These are phyloP conservation scores for Mycena sp. DNA, from an alignment of 1,284 basidiomycete genomes.

Conservation along the genomic window DNA sequence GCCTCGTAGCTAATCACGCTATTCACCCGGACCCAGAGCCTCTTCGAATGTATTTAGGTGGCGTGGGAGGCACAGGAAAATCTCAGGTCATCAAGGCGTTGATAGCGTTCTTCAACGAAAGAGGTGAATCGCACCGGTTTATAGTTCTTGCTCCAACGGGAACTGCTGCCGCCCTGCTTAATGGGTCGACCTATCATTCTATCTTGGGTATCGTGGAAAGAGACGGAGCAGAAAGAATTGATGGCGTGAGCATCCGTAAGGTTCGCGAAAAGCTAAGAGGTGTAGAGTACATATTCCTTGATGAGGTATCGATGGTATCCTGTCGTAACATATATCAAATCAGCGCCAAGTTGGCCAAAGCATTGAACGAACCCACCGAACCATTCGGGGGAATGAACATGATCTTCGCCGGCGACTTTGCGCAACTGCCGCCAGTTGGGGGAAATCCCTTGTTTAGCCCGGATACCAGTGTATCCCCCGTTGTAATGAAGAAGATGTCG, in stretches of 20 bases:
- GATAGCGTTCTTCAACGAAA: constrained; percentile 39
- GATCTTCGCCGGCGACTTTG: constrained; percentile 27
- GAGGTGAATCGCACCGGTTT: constrained; percentile 41
- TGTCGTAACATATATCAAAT: constrained; percentile 33
- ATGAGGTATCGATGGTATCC: constrained; percentile 42
- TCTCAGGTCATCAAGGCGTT: constrained; percentile 50
- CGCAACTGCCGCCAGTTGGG: constrained; percentile 4
- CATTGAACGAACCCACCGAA: neutral
- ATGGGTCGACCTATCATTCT: constrained; percentile 43
- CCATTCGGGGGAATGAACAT: constrained; percentile 25
- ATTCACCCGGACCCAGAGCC: too few relatives aligned
- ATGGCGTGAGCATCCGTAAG: constrained; percentile 15
- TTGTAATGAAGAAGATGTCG: neutral
- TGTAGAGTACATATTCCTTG: constrained; percentile 40
- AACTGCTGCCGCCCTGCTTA: constrained; percentile 38
- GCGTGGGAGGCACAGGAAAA: constrained; percentile 54
- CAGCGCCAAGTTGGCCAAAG: neutral
- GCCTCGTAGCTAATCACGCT: too few relatives aligned
- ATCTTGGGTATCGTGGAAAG: constrained; percentile 33
- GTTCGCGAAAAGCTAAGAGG: constrained; percentile 24
- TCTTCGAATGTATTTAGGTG: constrained; percentile 47
- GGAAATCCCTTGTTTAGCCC: neutral
- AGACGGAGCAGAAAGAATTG: neutral
- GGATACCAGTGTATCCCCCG: neutral
- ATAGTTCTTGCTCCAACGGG: constrained; percentile 47